Evolutionary conservation across 768 basidiomycete genomes (phyloP), one percentile per base, ranked within the genome.

Genomic region (Naganishia vaughanmartiniae): DNA sequence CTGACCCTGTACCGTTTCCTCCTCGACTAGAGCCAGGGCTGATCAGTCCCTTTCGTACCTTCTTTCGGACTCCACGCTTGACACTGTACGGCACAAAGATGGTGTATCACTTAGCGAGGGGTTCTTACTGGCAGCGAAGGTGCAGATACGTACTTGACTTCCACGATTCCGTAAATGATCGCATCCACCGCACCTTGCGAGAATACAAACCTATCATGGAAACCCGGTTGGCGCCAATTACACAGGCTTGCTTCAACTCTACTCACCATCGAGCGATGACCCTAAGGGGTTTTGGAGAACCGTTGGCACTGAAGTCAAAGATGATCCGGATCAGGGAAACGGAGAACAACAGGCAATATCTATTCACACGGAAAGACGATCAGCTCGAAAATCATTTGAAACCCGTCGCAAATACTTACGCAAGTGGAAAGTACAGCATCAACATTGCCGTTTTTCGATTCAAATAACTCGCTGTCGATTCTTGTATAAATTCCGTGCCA

Each of bases 171-270:
- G 56, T 82, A 82, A 70, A 82, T 82, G 54, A 81, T 9, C 3
- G 81, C 81, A 57, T 82, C 81, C 1, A 81, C 72, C 0, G 81
- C 58, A 15, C 81, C 81, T 70, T 82, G 80, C n/a, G 79, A 70
- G 31, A 80, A 75, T 30, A 81, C 72, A 66, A 80, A 75, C 67
- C 70, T 70, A 63, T 17, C 31, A 28, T 21, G 30, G 1, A 24
- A 19, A n/a, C 4, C 10, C 11, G 15, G 19, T 39, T 1, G 21
- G 56, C 31, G 28, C 60, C 12, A 45, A n/a, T 1, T 17, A 4
- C 17, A 54, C 4, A 55, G 10, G 19, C 28, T 15, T 15, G 26
- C 21, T 30, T 33, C 48, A 19, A 11, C 5, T 19, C 46, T 26
- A 58, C 71, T 63, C 33, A 69, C 81, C 81, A 82, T 60, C 80